Evolutionary conservation across 1,284 basidiomycete genomes (phyloP).

Genomic region (Sanguinoderma infundibulare): DNA sequence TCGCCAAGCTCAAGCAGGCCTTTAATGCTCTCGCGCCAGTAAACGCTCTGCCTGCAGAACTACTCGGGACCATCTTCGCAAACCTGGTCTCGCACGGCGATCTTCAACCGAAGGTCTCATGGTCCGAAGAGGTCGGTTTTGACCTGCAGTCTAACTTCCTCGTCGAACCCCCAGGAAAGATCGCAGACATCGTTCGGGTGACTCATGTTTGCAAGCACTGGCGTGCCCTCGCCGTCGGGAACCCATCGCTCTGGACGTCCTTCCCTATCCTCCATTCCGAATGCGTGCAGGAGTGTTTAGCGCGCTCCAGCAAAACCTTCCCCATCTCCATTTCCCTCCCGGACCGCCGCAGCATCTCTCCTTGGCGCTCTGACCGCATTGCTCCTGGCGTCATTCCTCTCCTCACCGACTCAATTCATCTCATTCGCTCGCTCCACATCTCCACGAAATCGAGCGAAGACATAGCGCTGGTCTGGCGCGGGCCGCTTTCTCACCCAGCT

Average conservation of each 20-base stretch:
- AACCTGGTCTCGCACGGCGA: background rate
- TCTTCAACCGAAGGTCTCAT: background rate
- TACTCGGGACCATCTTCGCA: background rate
- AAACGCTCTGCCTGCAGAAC: background rate
- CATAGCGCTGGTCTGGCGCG: background rate
- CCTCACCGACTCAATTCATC: background rate
- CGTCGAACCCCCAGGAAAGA: background rate
- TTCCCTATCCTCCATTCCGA: background rate
- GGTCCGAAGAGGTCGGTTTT: background rate
- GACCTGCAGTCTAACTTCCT: background rate
- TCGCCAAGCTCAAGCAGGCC: background rate
- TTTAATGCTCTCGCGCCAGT: background rate
- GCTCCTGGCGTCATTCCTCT: background rate
- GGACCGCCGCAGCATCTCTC: too few relatives aligned
- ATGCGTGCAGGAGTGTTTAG: background rate
- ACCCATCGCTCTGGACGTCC: background rate
- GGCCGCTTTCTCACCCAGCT: background rate
- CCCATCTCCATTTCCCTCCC: background rate
- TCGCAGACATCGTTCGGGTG: background rate
- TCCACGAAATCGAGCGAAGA: background rate
- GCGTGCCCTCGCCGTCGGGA: background rate
- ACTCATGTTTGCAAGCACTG: background rate
- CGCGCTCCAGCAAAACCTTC: background rate
- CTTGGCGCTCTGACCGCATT: background rate
- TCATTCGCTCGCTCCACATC: background rate